These are phyloP conservation scores for Xylaria palmicola DNA, from an alignment of 495 filamentous ascomycete species.

Conservation along the genomic window DNA sequence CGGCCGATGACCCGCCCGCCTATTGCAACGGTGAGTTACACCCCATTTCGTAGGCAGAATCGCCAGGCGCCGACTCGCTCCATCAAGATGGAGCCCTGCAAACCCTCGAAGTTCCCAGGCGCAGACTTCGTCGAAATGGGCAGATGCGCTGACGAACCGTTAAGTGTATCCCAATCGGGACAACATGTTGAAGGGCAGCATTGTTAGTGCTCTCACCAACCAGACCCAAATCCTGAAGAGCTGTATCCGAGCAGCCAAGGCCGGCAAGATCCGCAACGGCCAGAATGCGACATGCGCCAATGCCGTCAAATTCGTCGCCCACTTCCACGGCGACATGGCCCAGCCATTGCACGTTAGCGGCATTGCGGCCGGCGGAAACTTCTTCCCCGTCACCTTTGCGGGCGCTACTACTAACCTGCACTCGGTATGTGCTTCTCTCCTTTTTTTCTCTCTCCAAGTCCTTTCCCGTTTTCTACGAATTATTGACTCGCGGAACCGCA, in stretches of 20 bases:
- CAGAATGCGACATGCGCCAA: constrained; percentile 28
- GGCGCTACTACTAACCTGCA: constrained; percentile 9
- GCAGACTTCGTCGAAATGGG: background rate
- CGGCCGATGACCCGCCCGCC: constrained; percentile 18
- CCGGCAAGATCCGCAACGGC: constrained; percentile 15
- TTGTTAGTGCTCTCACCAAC: constrained; percentile 28
- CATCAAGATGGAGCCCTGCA: background rate
- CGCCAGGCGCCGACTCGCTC: background rate
- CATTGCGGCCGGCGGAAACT: constrained; percentile 26
- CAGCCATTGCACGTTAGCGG: constrained; percentile 34
- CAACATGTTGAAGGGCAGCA: constrained; percentile 24
- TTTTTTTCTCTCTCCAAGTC: background rate
- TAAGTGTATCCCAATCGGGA: constrained; percentile 24
- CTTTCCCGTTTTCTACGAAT: too few species aligned
- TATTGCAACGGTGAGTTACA: constrained; percentile 16
- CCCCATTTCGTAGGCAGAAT: background rate
- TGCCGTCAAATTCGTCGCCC: constrained; percentile 44
- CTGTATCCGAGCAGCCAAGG: constrained; percentile 27
- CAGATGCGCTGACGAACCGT: background rate
- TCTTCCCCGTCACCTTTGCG: constrained; percentile 27
- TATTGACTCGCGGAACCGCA: background rate
- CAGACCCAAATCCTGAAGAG: constrained; percentile 27
- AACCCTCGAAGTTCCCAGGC: background rate
- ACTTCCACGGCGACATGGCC: constrained; percentile 31
- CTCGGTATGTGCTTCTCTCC: constrained; percentile 21